These are phyloP conservation scores for Calonectria pseudoreteaudii DNA, from an alignment of 2,329 filamentous ascomycete genomes.

Conservation along the genomic window DNA sequence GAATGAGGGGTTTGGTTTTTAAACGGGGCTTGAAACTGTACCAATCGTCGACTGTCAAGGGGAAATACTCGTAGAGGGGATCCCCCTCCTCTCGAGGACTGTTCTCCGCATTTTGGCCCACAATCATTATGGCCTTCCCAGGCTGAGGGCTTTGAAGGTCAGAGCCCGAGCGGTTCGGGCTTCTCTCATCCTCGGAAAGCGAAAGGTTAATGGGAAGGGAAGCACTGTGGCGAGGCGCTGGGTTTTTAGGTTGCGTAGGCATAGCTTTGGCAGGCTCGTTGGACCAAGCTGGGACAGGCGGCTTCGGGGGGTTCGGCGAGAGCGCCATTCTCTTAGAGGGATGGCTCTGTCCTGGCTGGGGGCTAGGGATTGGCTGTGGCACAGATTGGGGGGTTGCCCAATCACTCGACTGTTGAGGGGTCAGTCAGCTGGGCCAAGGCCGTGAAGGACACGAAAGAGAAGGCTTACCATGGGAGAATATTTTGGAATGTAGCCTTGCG, in stretches of 20 bases:
- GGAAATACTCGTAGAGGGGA: constrained; percentile 94
- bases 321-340: constrained; percentile 65
- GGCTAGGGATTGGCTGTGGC: constrained; percentile 45
- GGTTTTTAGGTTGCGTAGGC: constrained; percentile 34
- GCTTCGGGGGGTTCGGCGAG: constrained; percentile 62
- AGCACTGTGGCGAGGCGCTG: constrained; percentile 42
- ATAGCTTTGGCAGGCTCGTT: constrained; percentile 47
- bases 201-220: constrained; percentile 64
- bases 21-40: constrained; percentile 45
- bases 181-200: constrained; percentile 71
- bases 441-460: not conserved
- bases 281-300: constrained; percentile 66
- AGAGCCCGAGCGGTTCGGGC: constrained; percentile 63
- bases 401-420: constrained; percentile 52
- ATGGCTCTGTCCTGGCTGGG: constrained; percentile 50
- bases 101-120: constrained; percentile 57
- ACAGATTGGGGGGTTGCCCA: constrained; percentile 58
- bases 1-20: constrained; percentile 9
- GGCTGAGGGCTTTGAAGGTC: constrained; percentile 64
- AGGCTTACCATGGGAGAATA: constrained; percentile 49
- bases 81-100: constrained; percentile 83
- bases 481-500: constrained; percentile 44
- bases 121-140: constrained; percentile 51
- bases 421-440: constrained; percentile 33
- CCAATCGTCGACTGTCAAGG: constrained; percentile 91